Percentiles rank a stretch among this genome's conserved stretches.
Conservation (phyloP, 2,329 filamentous ascomycete species). For the Geosmithia putterillii region DNA sequence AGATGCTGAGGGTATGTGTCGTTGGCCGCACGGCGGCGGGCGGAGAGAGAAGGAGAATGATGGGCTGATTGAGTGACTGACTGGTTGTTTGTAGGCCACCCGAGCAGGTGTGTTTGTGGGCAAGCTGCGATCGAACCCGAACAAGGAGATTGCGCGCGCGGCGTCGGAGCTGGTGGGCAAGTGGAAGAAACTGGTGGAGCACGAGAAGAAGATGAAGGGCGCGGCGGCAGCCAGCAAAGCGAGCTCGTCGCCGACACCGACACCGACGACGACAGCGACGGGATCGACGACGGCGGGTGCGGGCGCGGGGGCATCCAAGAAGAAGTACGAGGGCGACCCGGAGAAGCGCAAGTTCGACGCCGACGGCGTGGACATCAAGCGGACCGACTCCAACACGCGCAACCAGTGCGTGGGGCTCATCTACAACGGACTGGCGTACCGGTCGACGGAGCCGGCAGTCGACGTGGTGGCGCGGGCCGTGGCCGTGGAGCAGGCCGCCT, state of each 20-base stretch:
- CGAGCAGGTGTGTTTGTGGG: slow-evolving; percentile 84
- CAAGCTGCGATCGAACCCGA: slow-evolving; percentile 62
- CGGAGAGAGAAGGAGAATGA: neutral
- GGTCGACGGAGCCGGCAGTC: slow-evolving; percentile 58
- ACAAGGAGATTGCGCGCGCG: slow-evolving; percentile 68
- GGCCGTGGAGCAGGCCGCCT: slow-evolving; percentile 75
- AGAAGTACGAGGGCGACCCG: slow-evolving; percentile 48
- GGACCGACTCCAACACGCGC: slow-evolving; percentile 61
- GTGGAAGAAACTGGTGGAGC: slow-evolving; percentile 72
- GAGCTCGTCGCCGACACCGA: slow-evolving; percentile 36
- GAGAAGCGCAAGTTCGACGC: slow-evolving; percentile 72
- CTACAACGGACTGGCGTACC: slow-evolving; percentile 75
- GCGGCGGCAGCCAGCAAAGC: slow-evolving; percentile 15
- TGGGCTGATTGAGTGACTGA: neutral
- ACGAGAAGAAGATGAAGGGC: slow-evolving; percentile 39
- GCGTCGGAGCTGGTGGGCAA: slow-evolving; percentile 77
- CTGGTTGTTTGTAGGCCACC: slow-evolving; percentile 44
- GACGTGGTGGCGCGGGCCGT: slow-evolving; percentile 62
- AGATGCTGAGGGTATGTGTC: slow-evolving; percentile 57
- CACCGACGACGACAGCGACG: slow-evolving; percentile 23
- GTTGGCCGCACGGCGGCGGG: no score
- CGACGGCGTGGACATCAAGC: slow-evolving; percentile 68
- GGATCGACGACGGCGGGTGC: slow-evolving; percentile 3
- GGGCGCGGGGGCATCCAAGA: slow-evolving; percentile 21
- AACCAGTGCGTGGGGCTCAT: slow-evolving; percentile 83